These are phyloP conservation scores for Jamesozyma hellenica DNA, from an alignment of 805 yeast species.

Conservation along the genomic window DNA sequence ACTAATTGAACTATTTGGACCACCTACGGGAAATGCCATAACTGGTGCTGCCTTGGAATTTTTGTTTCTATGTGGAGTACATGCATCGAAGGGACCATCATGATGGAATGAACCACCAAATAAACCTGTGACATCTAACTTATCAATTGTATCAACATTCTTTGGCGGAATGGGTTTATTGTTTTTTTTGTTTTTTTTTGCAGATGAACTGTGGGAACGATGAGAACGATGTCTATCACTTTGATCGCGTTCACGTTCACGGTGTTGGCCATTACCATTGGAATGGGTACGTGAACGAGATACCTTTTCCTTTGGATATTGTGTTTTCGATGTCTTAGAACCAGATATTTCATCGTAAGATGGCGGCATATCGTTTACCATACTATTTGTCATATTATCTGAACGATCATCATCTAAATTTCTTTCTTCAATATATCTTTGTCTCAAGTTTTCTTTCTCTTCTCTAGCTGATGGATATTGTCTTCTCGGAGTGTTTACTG, in stretches of 20 bases:
- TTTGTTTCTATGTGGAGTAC: constrained; percentile 92
- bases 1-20: constrained; percentile 51
- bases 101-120: constrained; percentile 95
- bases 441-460: constrained; percentile 25
- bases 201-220: constrained; percentile 5
- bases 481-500: constrained; percentile 4
- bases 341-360: constrained; percentile 32
- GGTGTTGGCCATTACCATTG: neutral
- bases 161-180: constrained; percentile 40
- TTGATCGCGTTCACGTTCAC: constrained; percentile 3
- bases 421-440: constrained; percentile 23
- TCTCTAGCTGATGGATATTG: constrained; percentile 30
- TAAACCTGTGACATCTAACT: constrained; percentile 88
- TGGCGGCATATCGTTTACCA: constrained; percentile 9
- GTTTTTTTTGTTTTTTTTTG: constrained; percentile 30
- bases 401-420: constrained; percentile 2
- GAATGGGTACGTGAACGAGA: constrained; percentile 13
- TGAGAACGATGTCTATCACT: neutral
- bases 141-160: constrained; percentile 88
- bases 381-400: neutral
- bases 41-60: constrained; percentile 75
- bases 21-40: constrained; percentile 88
- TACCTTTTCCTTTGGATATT: constrained; percentile 11
- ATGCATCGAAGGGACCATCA: constrained; percentile 98
- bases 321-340: constrained; percentile 2